These are phyloP conservation scores for Solanum pimpinellifolium DNA, from an alignment of 257 asterid species.

Conservation along the genomic window DNA sequence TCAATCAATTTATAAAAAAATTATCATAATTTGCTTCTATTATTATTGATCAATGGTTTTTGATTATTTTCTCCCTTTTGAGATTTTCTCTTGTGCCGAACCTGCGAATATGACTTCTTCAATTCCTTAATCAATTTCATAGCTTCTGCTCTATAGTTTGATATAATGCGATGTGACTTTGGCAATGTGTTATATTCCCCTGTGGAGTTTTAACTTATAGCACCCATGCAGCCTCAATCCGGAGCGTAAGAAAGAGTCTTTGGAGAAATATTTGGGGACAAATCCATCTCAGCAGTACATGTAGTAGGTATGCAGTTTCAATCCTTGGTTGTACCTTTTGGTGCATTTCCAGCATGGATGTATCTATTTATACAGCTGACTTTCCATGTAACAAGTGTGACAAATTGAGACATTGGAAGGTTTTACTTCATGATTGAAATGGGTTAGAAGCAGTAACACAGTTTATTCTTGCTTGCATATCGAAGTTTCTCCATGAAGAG, in stretches of 20 bases:
- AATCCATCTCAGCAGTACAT: slow-evolving; percentile 38
- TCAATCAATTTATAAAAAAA: not conserved
- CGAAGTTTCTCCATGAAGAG: not conserved
- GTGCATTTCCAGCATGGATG: slow-evolving; percentile 1
- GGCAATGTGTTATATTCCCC: not conserved
- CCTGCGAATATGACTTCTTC: not conserved
- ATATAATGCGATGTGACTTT: not conserved
- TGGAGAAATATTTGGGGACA: slow-evolving; percentile 75
- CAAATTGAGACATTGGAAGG: not conserved
- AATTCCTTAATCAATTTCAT: not conserved
- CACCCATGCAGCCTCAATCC: slow-evolving; percentile 82
- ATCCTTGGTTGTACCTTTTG: not conserved
- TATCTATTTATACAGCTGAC: not conserved
- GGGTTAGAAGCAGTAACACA: not conserved
- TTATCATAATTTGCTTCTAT: not conserved
- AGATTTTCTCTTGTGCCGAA: not conserved
- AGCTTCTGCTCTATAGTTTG: not conserved
- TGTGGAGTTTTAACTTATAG: not conserved
- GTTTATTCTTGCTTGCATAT: not conserved
- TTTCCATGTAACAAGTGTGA: not conserved
- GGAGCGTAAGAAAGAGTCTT: slow-evolving; percentile 81
- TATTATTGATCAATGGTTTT: not conserved
- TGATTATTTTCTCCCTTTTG: not conserved
- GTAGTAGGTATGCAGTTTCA: slow-evolving; percentile 4
- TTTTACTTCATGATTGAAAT: not conserved